Percentiles rank a stretch among this genome's conserved stretches.
Conservation (phyloP, 768 basidiomycete species). For the Rhizopogon salebrosus region DNA sequence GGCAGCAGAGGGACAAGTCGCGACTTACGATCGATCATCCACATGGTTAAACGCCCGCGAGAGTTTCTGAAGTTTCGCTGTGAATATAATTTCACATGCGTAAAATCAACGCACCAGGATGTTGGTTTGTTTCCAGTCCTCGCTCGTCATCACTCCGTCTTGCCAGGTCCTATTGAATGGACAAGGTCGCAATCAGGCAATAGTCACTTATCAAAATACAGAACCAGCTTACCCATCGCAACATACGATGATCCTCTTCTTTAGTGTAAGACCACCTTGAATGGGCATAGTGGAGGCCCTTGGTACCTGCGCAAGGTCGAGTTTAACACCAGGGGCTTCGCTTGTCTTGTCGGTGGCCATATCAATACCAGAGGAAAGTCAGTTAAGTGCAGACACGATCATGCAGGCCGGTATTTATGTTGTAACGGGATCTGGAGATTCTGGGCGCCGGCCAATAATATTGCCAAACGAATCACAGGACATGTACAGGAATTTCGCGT, state of each 20-base stretch:
- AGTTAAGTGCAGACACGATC: not conserved
- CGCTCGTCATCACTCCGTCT: slow-evolving; percentile 46
- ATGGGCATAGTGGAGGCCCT: not conserved
- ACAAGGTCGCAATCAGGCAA: slow-evolving; percentile 2
- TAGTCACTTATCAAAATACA: not conserved
- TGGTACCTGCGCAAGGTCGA: not conserved
- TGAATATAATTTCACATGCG: not conserved
- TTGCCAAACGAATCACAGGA: no score
- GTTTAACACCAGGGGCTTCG: not conserved
- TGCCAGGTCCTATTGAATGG: slow-evolving; percentile 57
- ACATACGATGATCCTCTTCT: slow-evolving; percentile 65
- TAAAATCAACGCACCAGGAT: slow-evolving; percentile 37
- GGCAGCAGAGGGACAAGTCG: not conserved
- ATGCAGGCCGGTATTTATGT: slow-evolving; percentile 20
- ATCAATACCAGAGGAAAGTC: not conserved
- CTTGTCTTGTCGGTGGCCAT: slow-evolving; percentile 9
- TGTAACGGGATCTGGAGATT: not conserved
- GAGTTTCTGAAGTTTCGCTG: slow-evolving; percentile 35
- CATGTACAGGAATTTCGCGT: no score
- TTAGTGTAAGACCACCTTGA: slow-evolving; percentile 14
- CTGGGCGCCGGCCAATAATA: not conserved
- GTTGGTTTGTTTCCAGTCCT: slow-evolving; percentile 50
- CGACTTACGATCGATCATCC: slow-evolving; percentile 36
- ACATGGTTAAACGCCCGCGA: slow-evolving; percentile 47
- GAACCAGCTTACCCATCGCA: slow-evolving; percentile 59